phyloP scores from a whole-genome alignment of 495 filamentous ascomycete species.

The Hypoxylon perforatum region DNA sequence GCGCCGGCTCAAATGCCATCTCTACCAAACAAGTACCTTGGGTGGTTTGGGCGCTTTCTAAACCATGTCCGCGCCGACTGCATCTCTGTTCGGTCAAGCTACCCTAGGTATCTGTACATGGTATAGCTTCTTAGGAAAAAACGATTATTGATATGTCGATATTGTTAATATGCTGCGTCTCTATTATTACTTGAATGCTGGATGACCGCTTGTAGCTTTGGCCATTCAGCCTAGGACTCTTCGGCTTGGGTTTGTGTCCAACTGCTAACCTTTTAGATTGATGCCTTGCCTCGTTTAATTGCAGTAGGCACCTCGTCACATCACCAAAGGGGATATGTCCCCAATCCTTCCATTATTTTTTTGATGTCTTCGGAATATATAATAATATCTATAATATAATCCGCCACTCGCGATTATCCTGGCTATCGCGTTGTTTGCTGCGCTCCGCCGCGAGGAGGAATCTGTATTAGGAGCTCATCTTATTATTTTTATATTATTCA shows the following conservation, averaged over 20 bases:
- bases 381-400: conserved; percentile 31
- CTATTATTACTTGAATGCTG: conserved; percentile 34
- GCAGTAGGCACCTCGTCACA: conserved; percentile 6
- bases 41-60: conserved; percentile 27
- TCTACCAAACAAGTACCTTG: conserved; percentile 14
- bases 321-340: conserved; percentile 12
- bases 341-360: conserved; percentile 13
- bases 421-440: conserved; percentile 9
- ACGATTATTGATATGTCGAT: conserved; percentile 17
- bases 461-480: conserved; percentile 25
- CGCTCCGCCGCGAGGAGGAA: conserved; percentile 23
- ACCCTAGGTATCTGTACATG: conserved; percentile 18
- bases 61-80: conserved; percentile 30
- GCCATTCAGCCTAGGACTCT: conserved; percentile 31
- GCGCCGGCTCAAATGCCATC: conserved; percentile 23
- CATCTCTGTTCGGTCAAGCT: conserved; percentile 35
- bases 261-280: conserved; percentile 19
- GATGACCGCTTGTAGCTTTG: conserved; percentile 20
- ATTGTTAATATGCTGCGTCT: conserved; percentile 16
- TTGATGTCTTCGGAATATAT: conserved; percentile 7
- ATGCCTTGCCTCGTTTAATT: conserved; percentile 11
- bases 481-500: conserved; percentile 21
- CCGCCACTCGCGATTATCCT: conserved; percentile 16
- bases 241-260: conserved; percentile 14
- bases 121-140: conserved; percentile 22